Base-by-base conservation (phyloP, 2,329 filamentous ascomycete species). In the Fusarium udum region DNA sequence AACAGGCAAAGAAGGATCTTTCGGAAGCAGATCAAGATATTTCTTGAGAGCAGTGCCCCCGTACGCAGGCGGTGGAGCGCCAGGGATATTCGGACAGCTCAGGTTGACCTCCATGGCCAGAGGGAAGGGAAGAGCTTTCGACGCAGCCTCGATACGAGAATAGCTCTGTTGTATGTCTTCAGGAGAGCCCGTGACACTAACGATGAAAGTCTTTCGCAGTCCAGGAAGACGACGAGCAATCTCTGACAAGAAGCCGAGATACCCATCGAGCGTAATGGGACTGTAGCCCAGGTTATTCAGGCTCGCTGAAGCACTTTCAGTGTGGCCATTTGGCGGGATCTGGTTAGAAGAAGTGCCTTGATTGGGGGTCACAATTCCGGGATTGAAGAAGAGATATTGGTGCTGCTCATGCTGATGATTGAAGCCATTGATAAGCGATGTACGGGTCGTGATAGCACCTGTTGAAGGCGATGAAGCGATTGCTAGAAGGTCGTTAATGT, bases 231-330 rank as follows among this genome's bases (percentile, higher is more conserved):
- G 65, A 10, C 73, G 43, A 24, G 84, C 80, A 34, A 91, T 85
- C 34, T 86, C 82, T 20, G 82, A 75, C 64, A 93, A 84, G 61
- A 88, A 89, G 3, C 70, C 71, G 1, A 95, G 84, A 67, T 94
- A 95, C 18, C 83, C 80, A 15, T 83, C 76, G 0, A 95, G 84
- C 0, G 87, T 82, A 22, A 90, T 80, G 0, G 92, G 93, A 69
- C 90, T 93, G 80, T 95, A 95, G 9, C 93, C 93, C 5, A 94
- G 84, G 0, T 89, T 93, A 78, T 95, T 95, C 59, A 95, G 79
- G 60, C 86, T 89, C 6, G 85, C 86, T 7, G 76, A 65, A 18
- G 68, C 57, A 37, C 69, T 48, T 26, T 80, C 67, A 31, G 81
- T 79, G 9, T 73, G 69, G 2, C 49, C 64, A 0, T 14, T 74